phyloP scores from a whole-genome alignment of 345 rosid genomes.

The Leavenworthia alabamica region DNA sequence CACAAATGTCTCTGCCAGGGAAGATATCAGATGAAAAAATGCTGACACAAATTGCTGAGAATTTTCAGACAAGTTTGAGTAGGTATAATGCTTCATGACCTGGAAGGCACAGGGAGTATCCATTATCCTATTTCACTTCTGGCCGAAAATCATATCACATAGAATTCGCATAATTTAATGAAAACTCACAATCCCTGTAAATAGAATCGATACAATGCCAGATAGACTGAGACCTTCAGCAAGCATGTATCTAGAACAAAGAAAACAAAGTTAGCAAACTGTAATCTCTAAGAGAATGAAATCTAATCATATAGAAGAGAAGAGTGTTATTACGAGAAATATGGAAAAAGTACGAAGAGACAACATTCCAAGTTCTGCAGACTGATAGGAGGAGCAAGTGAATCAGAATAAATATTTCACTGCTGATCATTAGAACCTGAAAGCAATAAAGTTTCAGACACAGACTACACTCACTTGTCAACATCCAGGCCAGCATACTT shows the following conservation, averaged over 20 bases:
- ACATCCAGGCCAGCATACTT: slow-evolving; percentile 97
- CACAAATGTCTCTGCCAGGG: slow-evolving; percentile 96
- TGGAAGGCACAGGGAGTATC: slow-evolving; percentile 5
- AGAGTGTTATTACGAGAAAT: slow-evolving; percentile 57
- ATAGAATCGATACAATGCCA: slow-evolving; percentile 93
- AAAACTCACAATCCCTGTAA: slow-evolving; percentile 87
- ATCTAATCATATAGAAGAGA: neutral
- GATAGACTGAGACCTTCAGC: slow-evolving; percentile 99
- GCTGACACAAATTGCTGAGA: slow-evolving; percentile 91
- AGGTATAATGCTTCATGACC: slow-evolving; percentile 94
- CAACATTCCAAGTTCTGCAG: slow-evolving; percentile 98
- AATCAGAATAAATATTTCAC: slow-evolving; percentile 5
- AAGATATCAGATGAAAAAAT: slow-evolving; percentile 92
- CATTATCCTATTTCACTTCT: slow-evolving; percentile 4
- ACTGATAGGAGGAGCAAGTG: slow-evolving; percentile 36
- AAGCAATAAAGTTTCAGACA: slow-evolving; percentile 2
- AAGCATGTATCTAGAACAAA: slow-evolving; percentile 77
- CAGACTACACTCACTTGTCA: slow-evolving; percentile 69
- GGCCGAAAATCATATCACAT: neutral
- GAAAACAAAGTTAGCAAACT: slow-evolving; percentile 3
- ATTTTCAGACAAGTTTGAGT: slow-evolving; percentile 83
- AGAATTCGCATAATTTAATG: neutral
- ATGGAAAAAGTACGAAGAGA: slow-evolving; percentile 93
- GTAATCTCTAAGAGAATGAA: neutral
- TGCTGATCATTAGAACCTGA: slow-evolving; percentile 7